Conservation (phyloP, 352 stramenopile genomes). For the Pythium aristosporum region DNA sequence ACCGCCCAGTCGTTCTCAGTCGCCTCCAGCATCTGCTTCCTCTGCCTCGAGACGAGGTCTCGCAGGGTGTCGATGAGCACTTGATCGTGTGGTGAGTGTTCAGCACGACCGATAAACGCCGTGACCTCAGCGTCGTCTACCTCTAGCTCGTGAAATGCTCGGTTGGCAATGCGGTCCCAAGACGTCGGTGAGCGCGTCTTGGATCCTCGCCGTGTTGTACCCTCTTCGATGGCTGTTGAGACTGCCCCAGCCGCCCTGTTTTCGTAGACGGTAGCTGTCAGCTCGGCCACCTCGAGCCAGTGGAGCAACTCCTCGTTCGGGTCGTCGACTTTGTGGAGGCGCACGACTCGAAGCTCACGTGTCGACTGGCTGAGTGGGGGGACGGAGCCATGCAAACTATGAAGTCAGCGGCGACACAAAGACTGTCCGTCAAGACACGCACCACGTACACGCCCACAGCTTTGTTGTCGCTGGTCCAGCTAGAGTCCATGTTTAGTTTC, state of each 20-base stretch:
- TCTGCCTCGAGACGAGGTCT: constrained; percentile 33
- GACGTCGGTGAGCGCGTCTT: not conserved
- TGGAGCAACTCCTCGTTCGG: constrained; percentile 78
- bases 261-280: constrained; percentile 40
- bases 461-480: constrained; percentile 27
- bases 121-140: constrained; percentile 29
- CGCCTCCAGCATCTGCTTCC: not conserved
- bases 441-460: not conserved
- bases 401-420: not conserved
- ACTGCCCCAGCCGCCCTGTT: not conserved
- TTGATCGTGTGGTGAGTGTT: constrained; percentile 27
- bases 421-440: not conserved
- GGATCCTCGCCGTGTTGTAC: not conserved
- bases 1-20: not conserved
- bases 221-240: not conserved
- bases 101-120: constrained; percentile 28
- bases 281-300: constrained; percentile 57
- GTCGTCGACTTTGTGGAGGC: constrained; percentile 49
- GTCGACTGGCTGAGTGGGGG: not conserved
- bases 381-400: not conserved
- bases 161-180: constrained; percentile 42
- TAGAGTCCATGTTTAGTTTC: constrained; percentile 68
- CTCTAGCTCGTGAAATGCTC: constrained; percentile 48
- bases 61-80: constrained; percentile 41
- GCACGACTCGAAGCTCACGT: constrained; percentile 59